Evolutionary conservation across 495 filamentous ascomycete species (phyloP).

Genomic region (Xylaria cubensis): DNA sequence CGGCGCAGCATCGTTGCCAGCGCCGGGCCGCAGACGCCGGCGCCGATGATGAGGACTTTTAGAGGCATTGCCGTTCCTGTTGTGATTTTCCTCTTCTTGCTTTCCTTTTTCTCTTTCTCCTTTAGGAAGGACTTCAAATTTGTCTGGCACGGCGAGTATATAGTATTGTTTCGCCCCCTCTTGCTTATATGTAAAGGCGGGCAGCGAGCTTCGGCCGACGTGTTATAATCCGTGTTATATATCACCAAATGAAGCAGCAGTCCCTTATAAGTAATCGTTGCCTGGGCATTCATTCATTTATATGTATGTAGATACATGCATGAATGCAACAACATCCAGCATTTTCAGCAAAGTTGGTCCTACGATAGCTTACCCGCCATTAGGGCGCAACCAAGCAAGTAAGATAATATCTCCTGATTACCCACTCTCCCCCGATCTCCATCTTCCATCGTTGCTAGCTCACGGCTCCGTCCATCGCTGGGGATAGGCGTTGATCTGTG

Average conservation of each 20-base stretch:
- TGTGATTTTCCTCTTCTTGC: neutral
- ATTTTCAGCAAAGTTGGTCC: neutral
- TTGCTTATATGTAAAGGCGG: too few species aligned
- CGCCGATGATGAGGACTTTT: slow-evolving; percentile 84
- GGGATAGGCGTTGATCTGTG: neutral
- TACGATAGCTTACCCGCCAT: neutral
- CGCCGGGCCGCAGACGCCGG: slow-evolving; percentile 84
- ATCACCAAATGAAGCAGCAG: neutral
- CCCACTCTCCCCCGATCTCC: neutral
- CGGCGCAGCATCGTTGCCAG: slow-evolving; percentile 58
- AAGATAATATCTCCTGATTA: neutral
- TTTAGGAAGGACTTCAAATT: too few species aligned
- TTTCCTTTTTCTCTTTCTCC: neutral
- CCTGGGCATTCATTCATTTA: neutral
- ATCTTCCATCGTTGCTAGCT: neutral
- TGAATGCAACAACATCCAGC: neutral
- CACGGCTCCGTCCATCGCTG: neutral
- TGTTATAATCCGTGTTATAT: neutral
- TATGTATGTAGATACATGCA: too few species aligned
- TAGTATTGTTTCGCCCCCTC: too few species aligned
- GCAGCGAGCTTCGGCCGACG: neutral
- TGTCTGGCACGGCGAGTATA: too few species aligned
- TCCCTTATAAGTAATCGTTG: neutral
- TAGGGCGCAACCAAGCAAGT: too few species aligned
- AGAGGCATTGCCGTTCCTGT: slow-evolving; percentile 40